Evolutionary conservation across 2,329 filamentous ascomycete genomes (phyloP), one percentile per base, ranked within the genome.

Genomic region (Epichloe uncinata): DNA sequence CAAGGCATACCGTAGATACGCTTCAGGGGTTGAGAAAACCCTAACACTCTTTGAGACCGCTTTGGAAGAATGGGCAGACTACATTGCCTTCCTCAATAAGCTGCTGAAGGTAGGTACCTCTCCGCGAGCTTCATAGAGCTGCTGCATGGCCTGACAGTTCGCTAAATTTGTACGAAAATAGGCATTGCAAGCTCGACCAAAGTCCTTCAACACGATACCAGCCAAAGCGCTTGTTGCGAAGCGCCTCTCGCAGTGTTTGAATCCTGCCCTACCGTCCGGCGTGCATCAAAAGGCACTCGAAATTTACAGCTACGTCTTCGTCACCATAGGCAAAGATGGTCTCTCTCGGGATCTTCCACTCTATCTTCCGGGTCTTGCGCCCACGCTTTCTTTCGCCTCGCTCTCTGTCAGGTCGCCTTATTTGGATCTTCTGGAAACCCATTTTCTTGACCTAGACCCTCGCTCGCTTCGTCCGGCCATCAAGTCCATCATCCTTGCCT

Each of bases 11-110:
- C 87, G 90, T 57, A 85, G 90, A 66, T 98, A 97, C 79, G 88
- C 89, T 42, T 80, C 84, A 45, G 85, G 82, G 52, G 83, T 98
- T 56, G 91, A 97, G 62, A 81, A 89, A 65, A 86, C 89, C 35
- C 76, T 98, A 54, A 79, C 85, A 42, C 75, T 95, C 35, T 98
- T 96, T 71, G 93, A 98, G 64, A 90, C 87, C 15, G 82, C 88
- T 33, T 75, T 96, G 58, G 89, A 97, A 69, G 93, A 98, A 80
- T 98, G 93, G 93, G 93, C 94, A 45, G 93, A 98, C 70, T 98
- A 98, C 64, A 98, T 98, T 61, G 95, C 91, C 16, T 98, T 97
- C 65, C 72, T 98, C 50, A 94, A 87, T 63, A 82, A 88, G 54
- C 74, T 98, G 45, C 74, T 95, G 54, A 97, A 96, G 80, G 87